phyloP scores from a whole-genome alignment of 805 yeast genomes.

The Wickerhamiella azymoides region DNA sequence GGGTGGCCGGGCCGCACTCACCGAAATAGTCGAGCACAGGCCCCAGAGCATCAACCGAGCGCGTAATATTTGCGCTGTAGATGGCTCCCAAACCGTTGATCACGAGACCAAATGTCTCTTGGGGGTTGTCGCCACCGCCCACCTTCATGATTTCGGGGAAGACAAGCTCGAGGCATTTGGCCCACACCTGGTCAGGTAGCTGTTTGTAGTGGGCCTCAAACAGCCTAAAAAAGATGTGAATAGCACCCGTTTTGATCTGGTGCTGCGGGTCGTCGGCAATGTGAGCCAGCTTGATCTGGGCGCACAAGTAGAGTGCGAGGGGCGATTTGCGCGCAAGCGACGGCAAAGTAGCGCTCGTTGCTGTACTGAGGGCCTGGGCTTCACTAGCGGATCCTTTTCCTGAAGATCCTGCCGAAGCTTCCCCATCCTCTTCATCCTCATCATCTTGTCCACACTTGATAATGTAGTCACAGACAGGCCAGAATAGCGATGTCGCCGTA shows the following conservation, averaged over 20 bases:
- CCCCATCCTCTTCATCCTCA: background rate
- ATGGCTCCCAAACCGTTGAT: conserved; percentile 54
- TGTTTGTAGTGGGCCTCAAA: conserved; percentile 53
- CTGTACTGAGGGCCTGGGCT: too few relatives aligned
- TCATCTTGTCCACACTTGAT: conserved; percentile 11
- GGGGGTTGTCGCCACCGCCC: conserved; percentile 15
- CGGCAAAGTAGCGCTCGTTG: too few relatives aligned
- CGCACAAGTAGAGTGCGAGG: conserved; percentile 44
- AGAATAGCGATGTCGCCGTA: conserved; percentile 80
- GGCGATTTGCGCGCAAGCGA: too few relatives aligned
- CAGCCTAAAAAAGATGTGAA: conserved; percentile 76
- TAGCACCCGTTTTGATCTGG: conserved; percentile 80
- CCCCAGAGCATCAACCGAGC: conserved; percentile 1
- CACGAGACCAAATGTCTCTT: conserved; percentile 49
- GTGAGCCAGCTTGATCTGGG: conserved; percentile 46
- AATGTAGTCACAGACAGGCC: conserved; percentile 76
- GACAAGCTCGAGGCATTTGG: conserved; percentile 48
- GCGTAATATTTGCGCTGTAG: conserved; percentile 37
- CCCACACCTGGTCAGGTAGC: conserved; percentile 45
- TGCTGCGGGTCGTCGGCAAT: conserved; percentile 52
- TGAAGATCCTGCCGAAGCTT: too few relatives aligned
- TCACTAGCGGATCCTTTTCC: too few relatives aligned
- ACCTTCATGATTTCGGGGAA: conserved; percentile 30
- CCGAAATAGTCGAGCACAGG: conserved; percentile 36
- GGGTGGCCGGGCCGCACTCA: background rate